Base-by-base conservation (phyloP, 345 rosid species). In the Theobroma cacao region DNA sequence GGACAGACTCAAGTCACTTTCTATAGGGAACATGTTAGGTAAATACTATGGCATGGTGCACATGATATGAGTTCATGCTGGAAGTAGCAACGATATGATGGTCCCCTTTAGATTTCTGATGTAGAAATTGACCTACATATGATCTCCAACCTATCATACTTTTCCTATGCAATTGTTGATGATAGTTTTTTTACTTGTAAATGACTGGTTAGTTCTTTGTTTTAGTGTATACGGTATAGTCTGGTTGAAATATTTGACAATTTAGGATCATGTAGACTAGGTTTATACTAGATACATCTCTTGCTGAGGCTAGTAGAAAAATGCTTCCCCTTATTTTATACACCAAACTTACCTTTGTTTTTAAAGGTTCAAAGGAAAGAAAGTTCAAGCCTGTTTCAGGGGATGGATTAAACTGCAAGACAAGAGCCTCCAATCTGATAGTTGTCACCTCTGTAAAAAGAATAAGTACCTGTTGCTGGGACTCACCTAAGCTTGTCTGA, bases 1-100 rank as follows among this genome's bases (percentile, higher is more conserved):
- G 14, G 43, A 5, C 58, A 28, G n/a, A 48, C 31, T 47, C 0
- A n/a, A 47, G 55, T 77, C 74, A 77, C 65, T 24, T 24, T 67
- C 48, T 60, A 65, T 52, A 52, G 61, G 60, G n/a, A 55, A 52
- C 65, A 67, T 38, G 80, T 67, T 77, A 77, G 80, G 80, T 77
- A 28, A 45, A 77, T 77, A 66, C 60, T 50, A 20, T 41, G 74
- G 17, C 55, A 24, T 38, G 24, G 31, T 26, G 66, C 41, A 64
- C 66, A 66, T 65, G 45, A 17, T 55, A 52, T 52, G 74, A 50
- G 34, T 8, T 36, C 63, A 53, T 67, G 73, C 55, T 33, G 30
- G 63, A 66, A n/a, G 73, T 36, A 62, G 12, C 53, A 36, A 48
- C 33, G 22, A 64, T 60, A 50, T 53, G 34, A 22, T 65, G 60